Conservation (phyloP, 306 rosid species). For the Cucurbita maxima region DNA sequence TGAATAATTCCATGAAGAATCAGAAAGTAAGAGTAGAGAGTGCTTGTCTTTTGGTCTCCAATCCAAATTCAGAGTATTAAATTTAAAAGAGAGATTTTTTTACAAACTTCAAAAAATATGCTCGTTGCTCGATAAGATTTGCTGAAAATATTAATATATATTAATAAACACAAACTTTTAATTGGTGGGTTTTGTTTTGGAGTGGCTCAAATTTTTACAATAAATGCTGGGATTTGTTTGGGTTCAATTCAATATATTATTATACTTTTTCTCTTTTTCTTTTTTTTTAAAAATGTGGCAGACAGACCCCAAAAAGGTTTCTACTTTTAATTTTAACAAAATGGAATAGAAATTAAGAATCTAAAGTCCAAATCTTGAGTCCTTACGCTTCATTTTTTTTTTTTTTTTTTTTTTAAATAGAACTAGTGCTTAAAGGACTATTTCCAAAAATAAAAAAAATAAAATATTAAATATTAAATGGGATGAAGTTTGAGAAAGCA, state of each 20-base stretch:
- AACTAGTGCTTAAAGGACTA: no score
- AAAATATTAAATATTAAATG: no score
- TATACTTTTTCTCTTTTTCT: no score
- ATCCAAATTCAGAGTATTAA: not conserved
- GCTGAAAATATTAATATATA: not conserved
- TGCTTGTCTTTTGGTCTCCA: conserved; percentile 2
- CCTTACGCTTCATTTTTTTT: no score
- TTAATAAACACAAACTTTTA: not conserved
- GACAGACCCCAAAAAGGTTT: not conserved
- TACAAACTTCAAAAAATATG: conserved; percentile 23
- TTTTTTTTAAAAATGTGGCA: not conserved
- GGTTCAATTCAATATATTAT: no score
- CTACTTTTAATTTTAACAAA: not conserved
- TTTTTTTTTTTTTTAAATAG: no score
- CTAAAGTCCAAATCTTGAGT: no score
- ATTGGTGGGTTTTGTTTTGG: not conserved
- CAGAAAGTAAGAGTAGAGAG: conserved; percentile 3
- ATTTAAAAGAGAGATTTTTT: conserved; percentile 1
- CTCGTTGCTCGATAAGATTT: conserved; percentile 28
- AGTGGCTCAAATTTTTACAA: not conserved
- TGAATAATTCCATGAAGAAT: not conserved
- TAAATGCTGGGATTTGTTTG: conserved; percentile 3
- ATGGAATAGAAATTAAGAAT: no score
- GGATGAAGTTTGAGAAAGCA: no score
- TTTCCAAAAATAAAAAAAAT: no score